These are phyloP conservation scores for Urochloa ruziziensis DNA, from an alignment of 176 grass and related monocot genomes.

Conservation along the genomic window DNA sequence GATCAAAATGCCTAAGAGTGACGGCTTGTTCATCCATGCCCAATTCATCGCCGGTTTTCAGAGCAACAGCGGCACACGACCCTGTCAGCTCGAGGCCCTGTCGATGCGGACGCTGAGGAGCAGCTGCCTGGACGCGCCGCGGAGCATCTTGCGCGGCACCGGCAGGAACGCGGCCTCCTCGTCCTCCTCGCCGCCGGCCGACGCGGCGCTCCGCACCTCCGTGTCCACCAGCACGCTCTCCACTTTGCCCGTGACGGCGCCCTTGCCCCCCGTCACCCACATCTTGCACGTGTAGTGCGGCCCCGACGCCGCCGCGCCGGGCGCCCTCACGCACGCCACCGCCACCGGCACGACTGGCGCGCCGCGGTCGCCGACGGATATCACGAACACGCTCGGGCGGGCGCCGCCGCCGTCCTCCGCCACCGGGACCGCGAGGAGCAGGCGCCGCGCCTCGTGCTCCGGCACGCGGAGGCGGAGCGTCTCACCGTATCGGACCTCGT, in stretches of 20 bases:
- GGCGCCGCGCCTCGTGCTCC: background rate
- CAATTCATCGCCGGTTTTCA: no score
- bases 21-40: no score
- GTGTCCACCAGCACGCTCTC: background rate
- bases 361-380: background rate
- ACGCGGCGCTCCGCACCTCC: background rate
- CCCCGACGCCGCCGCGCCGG: background rate
- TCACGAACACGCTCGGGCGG: background rate
- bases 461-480: background rate
- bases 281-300: background rate
- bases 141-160: background rate
- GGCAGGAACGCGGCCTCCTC: background rate
- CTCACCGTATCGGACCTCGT: background rate
- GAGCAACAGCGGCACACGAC: no score
- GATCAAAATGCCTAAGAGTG: no score
- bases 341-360: background rate
- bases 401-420: background rate
- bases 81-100: background rate
- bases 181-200: background rate
- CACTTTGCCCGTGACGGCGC: background rate
- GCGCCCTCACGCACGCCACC: background rate
- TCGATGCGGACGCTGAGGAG: background rate
- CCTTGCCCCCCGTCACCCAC: constrained; percentile 1
- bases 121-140: background rate
- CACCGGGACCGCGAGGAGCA: background rate